These are phyloP conservation scores for Candida sp. DNA, from an alignment of 1,139 yeast species.

Conservation along the genomic window DNA sequence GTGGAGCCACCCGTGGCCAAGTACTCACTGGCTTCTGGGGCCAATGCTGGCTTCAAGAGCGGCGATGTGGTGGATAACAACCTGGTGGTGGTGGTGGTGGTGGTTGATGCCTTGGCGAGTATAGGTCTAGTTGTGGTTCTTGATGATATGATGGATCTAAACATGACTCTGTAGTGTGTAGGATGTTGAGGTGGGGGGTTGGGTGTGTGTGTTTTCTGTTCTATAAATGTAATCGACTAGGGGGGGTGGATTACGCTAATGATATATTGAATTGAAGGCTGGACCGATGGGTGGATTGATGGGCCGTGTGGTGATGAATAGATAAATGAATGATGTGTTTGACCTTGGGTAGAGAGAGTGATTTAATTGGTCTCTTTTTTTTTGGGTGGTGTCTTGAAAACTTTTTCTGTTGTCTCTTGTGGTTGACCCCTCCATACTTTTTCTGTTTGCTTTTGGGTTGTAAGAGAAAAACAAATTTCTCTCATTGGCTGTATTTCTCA, in stretches of 20 bases:
- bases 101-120: background rate
- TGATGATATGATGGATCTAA: slow-evolving; percentile 15
- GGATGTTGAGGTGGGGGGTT: background rate
- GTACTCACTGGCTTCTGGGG: slow-evolving; percentile 32
- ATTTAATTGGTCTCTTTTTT: background rate
- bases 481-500: slow-evolving; percentile 11
- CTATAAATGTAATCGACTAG: slow-evolving; percentile 1
- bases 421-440: background rate
- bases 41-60: slow-evolving; percentile 39
- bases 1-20: slow-evolving; percentile 51
- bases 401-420: background rate
- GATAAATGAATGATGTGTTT: background rate
- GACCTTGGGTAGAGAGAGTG: background rate
- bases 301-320: background rate
- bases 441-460: background rate
- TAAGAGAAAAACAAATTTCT: slow-evolving; percentile 14
- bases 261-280: slow-evolving; percentile 1
- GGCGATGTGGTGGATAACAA: slow-evolving; percentile 19
- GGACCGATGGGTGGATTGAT: background rate
- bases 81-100: slow-evolving; percentile 6
- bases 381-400: background rate
- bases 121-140: slow-evolving; percentile 5
- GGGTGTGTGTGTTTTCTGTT: background rate
- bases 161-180: slow-evolving; percentile 7
- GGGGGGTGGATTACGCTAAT: background rate